A percentile compares a stretch with the other conserved stretches of the same genome.
Conservation (phyloP, 2,329 filamentous ascomycete genomes). For the Arthrobotrys sphaeroides region DNA sequence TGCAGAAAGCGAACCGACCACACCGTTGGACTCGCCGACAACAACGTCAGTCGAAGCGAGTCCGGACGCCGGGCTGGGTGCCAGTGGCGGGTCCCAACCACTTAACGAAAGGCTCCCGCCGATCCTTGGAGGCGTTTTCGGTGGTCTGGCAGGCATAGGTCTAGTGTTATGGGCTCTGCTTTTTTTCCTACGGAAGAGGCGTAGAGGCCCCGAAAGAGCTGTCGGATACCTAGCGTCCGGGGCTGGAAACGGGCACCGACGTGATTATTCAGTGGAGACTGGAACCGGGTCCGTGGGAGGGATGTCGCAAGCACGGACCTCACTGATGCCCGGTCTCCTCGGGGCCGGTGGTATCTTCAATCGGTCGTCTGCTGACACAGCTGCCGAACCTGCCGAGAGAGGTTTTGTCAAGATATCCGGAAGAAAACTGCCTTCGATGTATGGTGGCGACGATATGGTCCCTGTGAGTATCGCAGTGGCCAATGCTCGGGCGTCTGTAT, state of each 20-base stretch:
- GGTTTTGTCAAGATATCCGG: conserved; percentile 49
- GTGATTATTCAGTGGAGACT: conserved; percentile 40
- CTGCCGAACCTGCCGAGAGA: conserved; percentile 22
- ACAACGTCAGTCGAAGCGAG: conserved; percentile 17
- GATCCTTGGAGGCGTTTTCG: conserved; percentile 49
- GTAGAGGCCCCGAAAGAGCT: conserved; percentile 12
- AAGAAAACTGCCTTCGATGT: conserved; percentile 49
- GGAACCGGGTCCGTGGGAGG: conserved; percentile 35
- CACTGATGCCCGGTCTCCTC: conserved; percentile 37
- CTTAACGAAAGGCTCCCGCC: conserved; percentile 48
- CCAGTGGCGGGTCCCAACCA: neutral
- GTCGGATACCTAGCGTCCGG: conserved; percentile 14
- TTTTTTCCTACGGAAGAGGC: conserved; percentile 34
- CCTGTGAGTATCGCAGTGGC: conserved; percentile 36
- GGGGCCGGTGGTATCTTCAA: conserved; percentile 23
- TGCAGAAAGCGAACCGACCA: conserved; percentile 40
- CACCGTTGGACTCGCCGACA: conserved; percentile 40
- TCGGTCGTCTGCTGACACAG: conserved; percentile 33
- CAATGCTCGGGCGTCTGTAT: conserved; percentile 41
- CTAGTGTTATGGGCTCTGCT: conserved; percentile 49
- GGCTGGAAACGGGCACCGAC: conserved; percentile 21
- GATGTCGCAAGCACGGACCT: conserved; percentile 41
- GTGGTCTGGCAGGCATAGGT: conserved; percentile 41
- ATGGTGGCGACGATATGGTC: conserved; percentile 45
- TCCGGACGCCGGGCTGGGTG: neutral